These are phyloP conservation scores for Wickerhamiella slavikovae DNA, from an alignment of 805 yeast species.

Conservation along the genomic window DNA sequence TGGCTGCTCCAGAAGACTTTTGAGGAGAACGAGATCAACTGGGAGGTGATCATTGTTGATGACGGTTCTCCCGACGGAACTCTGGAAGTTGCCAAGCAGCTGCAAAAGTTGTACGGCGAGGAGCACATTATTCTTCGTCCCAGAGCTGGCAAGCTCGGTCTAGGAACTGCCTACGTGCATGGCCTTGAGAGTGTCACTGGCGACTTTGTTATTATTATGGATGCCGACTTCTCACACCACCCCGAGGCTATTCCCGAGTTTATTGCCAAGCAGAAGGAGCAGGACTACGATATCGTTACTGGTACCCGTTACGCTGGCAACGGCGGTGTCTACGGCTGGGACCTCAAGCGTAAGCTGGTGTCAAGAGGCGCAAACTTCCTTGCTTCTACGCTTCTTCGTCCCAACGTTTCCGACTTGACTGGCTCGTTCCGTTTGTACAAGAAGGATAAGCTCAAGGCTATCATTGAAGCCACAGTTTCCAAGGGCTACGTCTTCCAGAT, in stretches of 20 bases:
- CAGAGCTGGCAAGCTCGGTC: constrained; percentile 57
- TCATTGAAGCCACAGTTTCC: constrained; percentile 45
- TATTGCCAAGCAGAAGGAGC: constrained; percentile 34
- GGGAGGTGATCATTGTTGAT: constrained; percentile 65
- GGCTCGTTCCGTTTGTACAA: constrained; percentile 62
- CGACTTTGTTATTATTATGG: constrained; percentile 61
- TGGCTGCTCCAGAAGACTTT: constrained; percentile 53
- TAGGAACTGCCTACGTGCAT: constrained; percentile 66
- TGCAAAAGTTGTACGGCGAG: constrained; percentile 21
- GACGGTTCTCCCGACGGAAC: constrained; percentile 73
- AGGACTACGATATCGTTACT: constrained; percentile 23
- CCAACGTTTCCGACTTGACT: constrained; percentile 52
- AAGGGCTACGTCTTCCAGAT: constrained; percentile 73
- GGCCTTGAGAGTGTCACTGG: constrained; percentile 55
- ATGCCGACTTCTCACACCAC: constrained; percentile 59
- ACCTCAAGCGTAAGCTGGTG: constrained; percentile 54
- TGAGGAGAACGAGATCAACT: constrained; percentile 31
- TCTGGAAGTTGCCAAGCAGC: constrained; percentile 45
- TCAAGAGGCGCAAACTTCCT: constrained; percentile 66
- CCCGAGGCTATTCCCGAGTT: constrained; percentile 64
- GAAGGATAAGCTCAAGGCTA: constrained; percentile 42
- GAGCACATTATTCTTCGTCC: constrained; percentile 41
- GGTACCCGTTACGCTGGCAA: constrained; percentile 58
- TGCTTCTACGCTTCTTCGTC: constrained; percentile 51
- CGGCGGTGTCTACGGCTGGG: constrained; percentile 77